phyloP scores from a whole-genome alignment of 2,329 filamentous ascomycete species.

The Myriosclerotinia duriaeana region DNA sequence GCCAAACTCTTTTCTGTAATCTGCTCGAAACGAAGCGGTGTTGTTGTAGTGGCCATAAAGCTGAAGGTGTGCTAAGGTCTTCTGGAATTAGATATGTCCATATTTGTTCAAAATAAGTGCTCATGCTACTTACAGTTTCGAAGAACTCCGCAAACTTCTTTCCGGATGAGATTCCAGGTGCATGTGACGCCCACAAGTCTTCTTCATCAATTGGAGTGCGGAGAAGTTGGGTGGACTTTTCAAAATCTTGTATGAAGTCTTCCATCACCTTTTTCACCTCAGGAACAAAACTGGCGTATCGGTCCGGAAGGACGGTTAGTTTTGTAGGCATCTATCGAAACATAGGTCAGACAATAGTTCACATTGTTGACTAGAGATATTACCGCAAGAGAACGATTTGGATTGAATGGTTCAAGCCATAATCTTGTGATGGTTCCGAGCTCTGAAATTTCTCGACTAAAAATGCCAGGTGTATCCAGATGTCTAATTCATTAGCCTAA shows the following conservation, averaged over 20 bases:
- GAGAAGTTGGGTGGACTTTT: constrained; percentile 1
- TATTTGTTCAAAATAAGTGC: too few species aligned
- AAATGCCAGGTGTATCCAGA: constrained; percentile 31
- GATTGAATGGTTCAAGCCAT: constrained; percentile 20
- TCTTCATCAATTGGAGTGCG: constrained; percentile 5
- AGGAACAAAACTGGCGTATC: not conserved
- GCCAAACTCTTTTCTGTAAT: constrained; percentile 10
- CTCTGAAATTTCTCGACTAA: constrained; percentile 27
- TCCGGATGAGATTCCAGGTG: not conserved
- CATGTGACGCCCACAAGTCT: constrained; percentile 5
- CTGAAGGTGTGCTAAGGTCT: constrained; percentile 25
- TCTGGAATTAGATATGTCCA: not conserved
- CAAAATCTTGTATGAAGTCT: constrained; percentile 20
- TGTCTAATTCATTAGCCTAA: constrained; percentile 20
- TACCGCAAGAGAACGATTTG: not conserved
- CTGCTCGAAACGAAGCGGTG: not conserved
- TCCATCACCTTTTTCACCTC: constrained; percentile 15
- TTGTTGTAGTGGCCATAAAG: constrained; percentile 22
- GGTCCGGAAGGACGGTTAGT: constrained; percentile 6
- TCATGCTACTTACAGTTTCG: not conserved
- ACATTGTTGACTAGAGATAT: not conserved
- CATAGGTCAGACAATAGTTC: not conserved
- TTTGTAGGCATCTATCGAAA: not conserved
- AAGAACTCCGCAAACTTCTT: constrained; percentile 7
- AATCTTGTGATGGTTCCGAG: constrained; percentile 11